Conservation (phyloP, 2,329 filamentous ascomycete genomes). For the Epichloe coenophiala region DNA sequence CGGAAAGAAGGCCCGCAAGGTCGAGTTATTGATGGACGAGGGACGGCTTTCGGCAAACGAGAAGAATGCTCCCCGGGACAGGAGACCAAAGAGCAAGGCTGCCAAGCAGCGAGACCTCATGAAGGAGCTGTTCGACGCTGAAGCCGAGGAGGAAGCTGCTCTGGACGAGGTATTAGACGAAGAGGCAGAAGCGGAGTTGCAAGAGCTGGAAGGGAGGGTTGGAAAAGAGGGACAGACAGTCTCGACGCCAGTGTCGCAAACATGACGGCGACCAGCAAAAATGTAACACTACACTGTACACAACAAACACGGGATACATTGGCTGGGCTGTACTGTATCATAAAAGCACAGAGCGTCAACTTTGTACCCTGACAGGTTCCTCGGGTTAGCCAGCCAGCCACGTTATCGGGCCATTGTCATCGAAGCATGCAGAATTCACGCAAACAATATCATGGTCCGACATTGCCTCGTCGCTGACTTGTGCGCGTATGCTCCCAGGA, state of each 20-base stretch:
- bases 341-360: neutral
- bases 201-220: neutral
- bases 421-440: too few species aligned
- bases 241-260: neutral
- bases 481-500: too few species aligned
- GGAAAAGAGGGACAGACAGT: neutral
- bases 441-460: too few species aligned
- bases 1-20: constrained; percentile 24
- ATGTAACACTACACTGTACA: neutral
- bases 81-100: constrained; percentile 29
- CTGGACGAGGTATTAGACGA: constrained; percentile 19
- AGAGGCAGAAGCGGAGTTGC: constrained; percentile 16
- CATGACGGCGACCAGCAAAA: neutral
- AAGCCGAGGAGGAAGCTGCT: constrained; percentile 18
- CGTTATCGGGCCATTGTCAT: too few species aligned
- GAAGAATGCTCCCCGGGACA: constrained; percentile 21
- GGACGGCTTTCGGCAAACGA: constrained; percentile 26
- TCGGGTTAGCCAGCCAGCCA: too few species aligned
- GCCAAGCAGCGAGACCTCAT: constrained; percentile 24
- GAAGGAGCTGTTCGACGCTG: constrained; percentile 24
- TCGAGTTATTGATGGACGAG: constrained; percentile 21
- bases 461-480: too few species aligned
- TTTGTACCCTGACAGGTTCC: too few species aligned
- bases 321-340: neutral
- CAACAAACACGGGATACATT: neutral